Conservation (phyloP, 345 rosid genomes). For the Bretschneidera sinensis region DNA sequence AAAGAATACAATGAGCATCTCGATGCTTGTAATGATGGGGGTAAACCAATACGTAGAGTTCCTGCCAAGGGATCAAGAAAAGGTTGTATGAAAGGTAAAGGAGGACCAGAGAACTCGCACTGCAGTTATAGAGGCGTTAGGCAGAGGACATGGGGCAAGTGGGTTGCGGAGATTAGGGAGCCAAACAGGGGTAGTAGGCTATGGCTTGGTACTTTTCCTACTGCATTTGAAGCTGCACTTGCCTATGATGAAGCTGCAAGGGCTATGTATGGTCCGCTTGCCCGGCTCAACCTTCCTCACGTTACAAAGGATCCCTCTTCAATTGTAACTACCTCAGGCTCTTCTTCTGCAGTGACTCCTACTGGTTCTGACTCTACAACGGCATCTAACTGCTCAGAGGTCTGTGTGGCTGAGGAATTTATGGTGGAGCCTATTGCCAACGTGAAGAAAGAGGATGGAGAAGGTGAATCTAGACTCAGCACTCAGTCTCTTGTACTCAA, state of each 20-base stretch:
- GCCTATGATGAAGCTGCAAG: slow-evolving; percentile 84
- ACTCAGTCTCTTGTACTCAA: neutral
- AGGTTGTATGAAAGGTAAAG: slow-evolving; percentile 94
- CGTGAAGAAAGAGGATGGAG: slow-evolving; percentile 19
- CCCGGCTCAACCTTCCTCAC: slow-evolving; percentile 54
- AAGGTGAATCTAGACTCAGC: slow-evolving; percentile 16
- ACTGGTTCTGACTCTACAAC: slow-evolving; percentile 29
- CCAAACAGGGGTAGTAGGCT: slow-evolving; percentile 58
- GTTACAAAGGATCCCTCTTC: slow-evolving; percentile 15
- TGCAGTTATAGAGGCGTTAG: slow-evolving; percentile 74
- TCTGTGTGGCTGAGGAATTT: slow-evolving; percentile 28
- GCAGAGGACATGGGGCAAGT: slow-evolving; percentile 91
- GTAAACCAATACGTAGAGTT: slow-evolving; percentile 29
- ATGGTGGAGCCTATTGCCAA: slow-evolving; percentile 6
- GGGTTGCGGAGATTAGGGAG: slow-evolving; percentile 93
- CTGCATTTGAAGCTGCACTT: slow-evolving; percentile 64
- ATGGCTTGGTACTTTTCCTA: slow-evolving; percentile 84
- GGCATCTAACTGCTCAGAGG: slow-evolving; percentile 40
- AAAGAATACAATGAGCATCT: slow-evolving; percentile 39
- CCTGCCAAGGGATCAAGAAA: slow-evolving; percentile 72
- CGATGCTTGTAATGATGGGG: slow-evolving; percentile 22
- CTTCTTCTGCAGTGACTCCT: slow-evolving; percentile 18
- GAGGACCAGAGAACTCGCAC: slow-evolving; percentile 70
- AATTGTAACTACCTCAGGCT: no score
- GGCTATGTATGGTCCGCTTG: slow-evolving; percentile 59